Base-by-base conservation (phyloP, 345 rosid genomes). In the Trapa bicornis region DNA sequence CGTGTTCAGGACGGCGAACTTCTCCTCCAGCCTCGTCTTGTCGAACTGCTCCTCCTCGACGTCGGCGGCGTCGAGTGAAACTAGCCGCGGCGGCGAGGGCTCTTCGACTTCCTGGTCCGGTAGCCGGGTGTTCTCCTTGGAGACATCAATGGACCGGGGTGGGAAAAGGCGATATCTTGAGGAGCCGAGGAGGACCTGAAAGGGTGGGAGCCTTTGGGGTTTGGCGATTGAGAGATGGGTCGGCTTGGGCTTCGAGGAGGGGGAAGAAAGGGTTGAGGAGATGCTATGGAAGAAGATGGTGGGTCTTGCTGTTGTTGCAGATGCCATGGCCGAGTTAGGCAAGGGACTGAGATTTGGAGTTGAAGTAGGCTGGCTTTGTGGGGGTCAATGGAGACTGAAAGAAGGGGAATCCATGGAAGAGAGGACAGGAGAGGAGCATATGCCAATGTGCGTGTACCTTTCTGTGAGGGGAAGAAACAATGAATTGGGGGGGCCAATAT, bases 1-100 rank as follows among this genome's bases (percentile, higher is more conserved):
- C 5, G 99, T 94, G 79, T 94, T 94, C 69, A 94, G 65, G 69
- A 94, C 95, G 0, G 97, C 99, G 70, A 94, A 94, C 66, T 90
- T 88, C 85, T 88, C 99, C 45, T 94, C 97, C 64, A 86, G 61
- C 64, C 96, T 83, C 60, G 88, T 71, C 70, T 73, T 68, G 35
- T 84, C 87, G 41, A 84, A 57, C 3, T 56, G 60, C 14, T 64
- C 76, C 5, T 47, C 72, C 1, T 33, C 6, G 15, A 68, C 65
- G 0, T 68, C 67, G 37, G 47, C 63, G 61, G 14, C 71, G 75
- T 52, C 70, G 71, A 6, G 42, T 17, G 70, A 72, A 7, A 33
- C 38, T 22, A 77, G 52, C 10, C 58, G 68, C 3, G 71, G 39
- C 1, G 65, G 60, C 9, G 65, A 10, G 6, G 65, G 53, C 36